Percentiles rank a stretch among this genome's conserved stretches.
Conservation (phyloP, 2,329 filamentous ascomycete species). For the Fusarium camptoceras region DNA sequence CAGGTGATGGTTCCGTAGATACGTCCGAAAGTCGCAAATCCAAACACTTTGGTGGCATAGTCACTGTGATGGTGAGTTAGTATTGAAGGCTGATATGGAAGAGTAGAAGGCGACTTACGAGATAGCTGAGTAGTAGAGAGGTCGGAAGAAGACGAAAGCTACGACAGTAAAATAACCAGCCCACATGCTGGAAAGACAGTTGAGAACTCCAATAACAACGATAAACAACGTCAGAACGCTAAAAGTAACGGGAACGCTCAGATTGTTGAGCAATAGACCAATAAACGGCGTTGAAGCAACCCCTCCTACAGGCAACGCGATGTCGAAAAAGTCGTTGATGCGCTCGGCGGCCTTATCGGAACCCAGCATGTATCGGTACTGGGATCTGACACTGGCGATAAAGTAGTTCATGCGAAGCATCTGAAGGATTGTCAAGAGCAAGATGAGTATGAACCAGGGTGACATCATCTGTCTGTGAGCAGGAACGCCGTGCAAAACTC, state of each 20-base stretch:
- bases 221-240: constrained; percentile 69
- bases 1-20: constrained; percentile 83
- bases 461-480: constrained; percentile 73
- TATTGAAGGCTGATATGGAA: rapidly evolving
- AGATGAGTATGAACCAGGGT: constrained; percentile 78
- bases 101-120: constrained; percentile 56
- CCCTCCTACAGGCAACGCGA: constrained; percentile 73
- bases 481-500: constrained; percentile 74
- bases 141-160: constrained; percentile 78
- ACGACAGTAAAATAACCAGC: constrained; percentile 75
- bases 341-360: constrained; percentile 54
- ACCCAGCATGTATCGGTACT: constrained; percentile 76
- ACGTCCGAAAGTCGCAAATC: constrained; percentile 82
- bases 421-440: constrained; percentile 70
- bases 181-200: constrained; percentile 71
- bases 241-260: constrained; percentile 71
- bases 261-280: constrained; percentile 74
- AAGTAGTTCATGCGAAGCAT: constrained; percentile 77
- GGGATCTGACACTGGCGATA: constrained; percentile 75
- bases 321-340: constrained; percentile 59
- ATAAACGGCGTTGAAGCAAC: constrained; percentile 78
- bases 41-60: constrained; percentile 84
- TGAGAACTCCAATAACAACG: constrained; percentile 69
- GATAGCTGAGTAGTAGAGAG: constrained; percentile 81
- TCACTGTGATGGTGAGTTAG: constrained; percentile 56